These are phyloP conservation scores for Aspergillus thermomutatus DNA, from an alignment of 2,329 filamentous ascomycete genomes.

Conservation along the genomic window DNA sequence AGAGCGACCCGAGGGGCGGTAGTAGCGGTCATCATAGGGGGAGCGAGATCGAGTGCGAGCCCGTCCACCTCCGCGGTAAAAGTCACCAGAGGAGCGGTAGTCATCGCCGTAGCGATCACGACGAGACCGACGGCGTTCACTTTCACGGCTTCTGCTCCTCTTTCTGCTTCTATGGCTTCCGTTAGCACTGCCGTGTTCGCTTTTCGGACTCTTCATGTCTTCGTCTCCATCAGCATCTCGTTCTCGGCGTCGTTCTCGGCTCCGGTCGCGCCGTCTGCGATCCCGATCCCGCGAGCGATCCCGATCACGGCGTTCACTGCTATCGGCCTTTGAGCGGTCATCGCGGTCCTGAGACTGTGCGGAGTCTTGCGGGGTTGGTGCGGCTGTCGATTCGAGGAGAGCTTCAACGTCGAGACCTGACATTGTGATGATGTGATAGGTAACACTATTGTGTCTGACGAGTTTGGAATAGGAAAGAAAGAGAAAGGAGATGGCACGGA, in stretches of 20 bases:
- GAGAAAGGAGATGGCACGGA: slow-evolving; percentile 23
- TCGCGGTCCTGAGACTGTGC: slow-evolving; percentile 53
- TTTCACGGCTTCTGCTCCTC: slow-evolving; percentile 74
- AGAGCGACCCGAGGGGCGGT: slow-evolving; percentile 49
- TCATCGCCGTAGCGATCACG: slow-evolving; percentile 62
- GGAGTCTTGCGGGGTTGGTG: slow-evolving; percentile 42
- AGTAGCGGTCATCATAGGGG: slow-evolving; percentile 59
- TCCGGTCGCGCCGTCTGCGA: slow-evolving; percentile 58
- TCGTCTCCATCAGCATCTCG: slow-evolving; percentile 57
- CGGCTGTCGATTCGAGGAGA: slow-evolving; percentile 80
- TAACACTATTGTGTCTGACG: slow-evolving; percentile 21
- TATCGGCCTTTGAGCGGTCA: slow-evolving; percentile 55
- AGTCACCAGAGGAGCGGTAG: slow-evolving; percentile 61
- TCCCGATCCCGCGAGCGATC: slow-evolving; percentile 58
- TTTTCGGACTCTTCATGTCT: slow-evolving; percentile 63
- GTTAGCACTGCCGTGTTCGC: slow-evolving; percentile 68
- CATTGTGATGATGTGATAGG: slow-evolving; percentile 47
- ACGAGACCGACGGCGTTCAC: slow-evolving; percentile 69
- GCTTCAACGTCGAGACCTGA: slow-evolving; percentile 81
- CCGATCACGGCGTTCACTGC: slow-evolving; percentile 54
- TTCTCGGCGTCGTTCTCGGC: slow-evolving; percentile 50
- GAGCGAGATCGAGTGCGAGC: slow-evolving; percentile 70
- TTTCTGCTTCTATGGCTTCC: slow-evolving; percentile 74
- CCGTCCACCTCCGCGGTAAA: slow-evolving; percentile 63
- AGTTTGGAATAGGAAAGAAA: slow-evolving; percentile 18